Evolutionary conservation across 805 yeast species (phyloP), one percentile per base, ranked within the genome.

Genomic region (Lipomyces oligophaga): DNA sequence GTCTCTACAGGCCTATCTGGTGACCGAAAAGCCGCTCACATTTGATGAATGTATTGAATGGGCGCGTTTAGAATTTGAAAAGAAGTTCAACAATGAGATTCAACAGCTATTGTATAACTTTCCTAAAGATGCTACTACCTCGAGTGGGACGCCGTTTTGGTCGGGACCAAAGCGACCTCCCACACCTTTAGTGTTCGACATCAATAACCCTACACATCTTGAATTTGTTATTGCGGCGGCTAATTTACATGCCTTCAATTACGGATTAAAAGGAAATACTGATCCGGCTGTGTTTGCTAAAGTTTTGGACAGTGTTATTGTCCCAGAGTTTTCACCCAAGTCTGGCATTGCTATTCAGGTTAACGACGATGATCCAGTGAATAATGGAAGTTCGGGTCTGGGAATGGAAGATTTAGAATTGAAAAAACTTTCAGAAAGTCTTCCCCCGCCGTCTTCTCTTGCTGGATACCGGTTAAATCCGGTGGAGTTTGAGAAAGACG

Each of bases 101-200:
- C 71, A 80, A 62, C 99, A 93, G 72, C 76, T 93, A 62, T 75
- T 93, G 57, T 93, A 78, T 74, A 93, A 90, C 65, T 93, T 93
- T 78, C 99, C 99, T 18, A 79, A 77, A 51, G 98, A 93, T 68
- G 93, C 97, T 3, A 81, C 76, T 35, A 93, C 96, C 2, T 79
- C 95, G 0, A 75, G 75, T 41, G 98, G 98, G 45, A 88, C 82
- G 26, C 93, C 94, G 58, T 93, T 93, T 69, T 93, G 99, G 99
- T 79, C 95, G 18, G 96, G 97, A 45, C 93, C 97, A 27, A 93
- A 93, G 70, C 81, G 97, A 66, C 95, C 96, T 16, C 99, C 99
- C 39, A 77, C 75, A 36, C 86, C 96, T n/a, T 74, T 88, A 54
- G 72, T 56, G 11, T 88, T 93, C 64, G 90, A 88, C 62, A 73